Base-by-base conservation (phyloP, 192 early-diverging fungal genomes). In the Rhizophagus prolifer region DNA sequence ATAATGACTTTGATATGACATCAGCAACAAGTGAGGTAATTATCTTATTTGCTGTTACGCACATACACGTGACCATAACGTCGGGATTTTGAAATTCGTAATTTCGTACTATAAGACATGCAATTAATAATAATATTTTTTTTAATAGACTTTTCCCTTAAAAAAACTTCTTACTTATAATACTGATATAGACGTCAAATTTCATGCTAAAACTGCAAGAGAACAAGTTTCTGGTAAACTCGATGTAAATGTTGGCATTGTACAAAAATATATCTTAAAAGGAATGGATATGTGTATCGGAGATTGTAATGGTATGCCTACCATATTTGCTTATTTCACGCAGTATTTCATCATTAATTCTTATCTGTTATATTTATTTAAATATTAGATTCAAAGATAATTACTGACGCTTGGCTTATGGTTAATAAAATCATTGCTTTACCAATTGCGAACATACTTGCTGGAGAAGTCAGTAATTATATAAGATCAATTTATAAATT, bases 1-100 rank as follows among this genome's bases (percentile, higher is more conserved):
- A 67, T 38, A 9, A 34, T n/a, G 65, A 62, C 28, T 62, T 67
- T 67, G 31, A n/a, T n/a, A n/a, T n/a, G n/a, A n/a, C n/a, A n/a
- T n/a, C n/a, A n/a, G n/a, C n/a, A n/a, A n/a, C 4, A 41, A 1
- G 36, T 3, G 21, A 21, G 21, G 31, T 31, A 38, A 41, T 9
- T 3, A n/a, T n/a, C n/a, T n/a, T n/a, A n/a, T n/a, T n/a, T n/a
- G n/a, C n/a, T n/a, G n/a, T n/a, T n/a, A n/a, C n/a, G n/a, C n/a
- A n/a, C n/a, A n/a, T n/a, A n/a, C n/a, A n/a, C n/a, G n/a, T n/a
- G n/a, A n/a, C n/a, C n/a, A n/a, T n/a, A n/a, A n/a, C n/a, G n/a
- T n/a, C n/a, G n/a, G n/a, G n/a, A n/a, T n/a, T n/a, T n/a, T n/a
- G n/a, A n/a, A n/a, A n/a, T n/a, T n/a, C n/a, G n/a, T n/a, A n/a